These are phyloP conservation scores for Hymenoscyphus linearis DNA, from an alignment of 2,329 filamentous ascomycete species.

Conservation along the genomic window DNA sequence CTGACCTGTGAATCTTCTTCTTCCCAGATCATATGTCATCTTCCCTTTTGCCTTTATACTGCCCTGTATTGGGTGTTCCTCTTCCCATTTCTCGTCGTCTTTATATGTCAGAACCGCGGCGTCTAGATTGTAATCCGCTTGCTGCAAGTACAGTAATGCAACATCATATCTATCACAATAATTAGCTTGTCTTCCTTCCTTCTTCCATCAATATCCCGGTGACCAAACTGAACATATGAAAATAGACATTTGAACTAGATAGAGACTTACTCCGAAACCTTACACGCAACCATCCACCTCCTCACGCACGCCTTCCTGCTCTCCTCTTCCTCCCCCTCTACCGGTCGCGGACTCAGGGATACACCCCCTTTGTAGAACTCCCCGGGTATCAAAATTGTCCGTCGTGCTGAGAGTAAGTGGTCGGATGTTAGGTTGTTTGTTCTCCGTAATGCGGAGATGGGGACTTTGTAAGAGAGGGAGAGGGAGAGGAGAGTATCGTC, in stretches of 20 bases:
- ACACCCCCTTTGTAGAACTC: conserved; percentile 62
- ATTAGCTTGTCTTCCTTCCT: not conserved
- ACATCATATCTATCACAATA: conserved; percentile 53
- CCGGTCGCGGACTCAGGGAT: conserved; percentile 62
- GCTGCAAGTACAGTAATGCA: conserved; percentile 69
- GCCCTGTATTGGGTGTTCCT: conserved; percentile 53
- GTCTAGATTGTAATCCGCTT: conserved; percentile 61
- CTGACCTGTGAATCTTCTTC: conserved; percentile 29
- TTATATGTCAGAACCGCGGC: conserved; percentile 58
- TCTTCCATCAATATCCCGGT: not conserved
- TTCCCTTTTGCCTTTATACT: conserved; percentile 40
- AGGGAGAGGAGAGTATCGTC: conserved; percentile 64
- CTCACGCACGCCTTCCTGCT: conserved; percentile 64
- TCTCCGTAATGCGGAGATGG: conserved; percentile 54
- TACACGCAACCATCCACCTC: conserved; percentile 74
- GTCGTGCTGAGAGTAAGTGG: conserved; percentile 63
- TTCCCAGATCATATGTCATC: conserved; percentile 31
- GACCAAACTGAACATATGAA: not conserved
- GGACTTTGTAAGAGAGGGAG: conserved; percentile 66
- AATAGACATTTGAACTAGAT: too few relatives aligned
- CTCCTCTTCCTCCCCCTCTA: conserved; percentile 73
- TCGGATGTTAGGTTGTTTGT: conserved; percentile 68
- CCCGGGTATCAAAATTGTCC: conserved; percentile 66
- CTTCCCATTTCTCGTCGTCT: conserved; percentile 73
- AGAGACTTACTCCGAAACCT: conserved; percentile 69